Conservation (phyloP, 345 rosid genomes). For the Eucalyptus virginea region DNA sequence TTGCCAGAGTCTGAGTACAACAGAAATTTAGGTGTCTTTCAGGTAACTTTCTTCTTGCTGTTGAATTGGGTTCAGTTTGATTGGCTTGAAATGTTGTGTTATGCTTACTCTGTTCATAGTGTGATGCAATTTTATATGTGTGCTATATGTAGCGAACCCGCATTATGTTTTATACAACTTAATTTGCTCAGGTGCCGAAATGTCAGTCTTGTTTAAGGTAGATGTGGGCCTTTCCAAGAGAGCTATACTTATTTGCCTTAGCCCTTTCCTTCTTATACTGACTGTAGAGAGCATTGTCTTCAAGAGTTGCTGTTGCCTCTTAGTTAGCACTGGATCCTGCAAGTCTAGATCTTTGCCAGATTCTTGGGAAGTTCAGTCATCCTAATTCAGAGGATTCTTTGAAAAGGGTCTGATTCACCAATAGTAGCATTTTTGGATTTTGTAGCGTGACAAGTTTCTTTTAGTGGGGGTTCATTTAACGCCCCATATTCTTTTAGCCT, state of each 20-base stretch:
- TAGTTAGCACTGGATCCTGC: neutral
- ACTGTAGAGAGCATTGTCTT: neutral
- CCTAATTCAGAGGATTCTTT: neutral
- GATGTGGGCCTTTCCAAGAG: neutral
- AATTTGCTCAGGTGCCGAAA: neutral
- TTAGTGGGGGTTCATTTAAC: neutral
- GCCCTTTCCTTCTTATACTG: neutral
- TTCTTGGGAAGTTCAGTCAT: neutral
- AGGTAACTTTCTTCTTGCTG: conserved; percentile 26
- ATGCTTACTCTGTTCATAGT: neutral
- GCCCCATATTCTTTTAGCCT: neutral
- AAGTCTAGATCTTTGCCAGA: neutral
- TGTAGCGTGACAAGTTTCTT: neutral
- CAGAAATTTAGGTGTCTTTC: conserved; percentile 76
- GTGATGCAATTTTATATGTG: neutral
- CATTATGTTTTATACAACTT: neutral
- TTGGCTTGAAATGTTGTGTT: neutral
- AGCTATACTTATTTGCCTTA: neutral
- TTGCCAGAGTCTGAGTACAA: conserved; percentile 83
- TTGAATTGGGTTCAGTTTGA: neutral
- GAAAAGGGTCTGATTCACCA: neutral
- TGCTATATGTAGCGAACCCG: neutral
- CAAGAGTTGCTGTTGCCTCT: neutral
- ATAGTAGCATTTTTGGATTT: neutral
- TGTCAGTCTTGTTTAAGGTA: neutral